Evolutionary conservation across 169 alveolate genomes (phyloP).

Genomic region (Blepharisma undulans): DNA sequence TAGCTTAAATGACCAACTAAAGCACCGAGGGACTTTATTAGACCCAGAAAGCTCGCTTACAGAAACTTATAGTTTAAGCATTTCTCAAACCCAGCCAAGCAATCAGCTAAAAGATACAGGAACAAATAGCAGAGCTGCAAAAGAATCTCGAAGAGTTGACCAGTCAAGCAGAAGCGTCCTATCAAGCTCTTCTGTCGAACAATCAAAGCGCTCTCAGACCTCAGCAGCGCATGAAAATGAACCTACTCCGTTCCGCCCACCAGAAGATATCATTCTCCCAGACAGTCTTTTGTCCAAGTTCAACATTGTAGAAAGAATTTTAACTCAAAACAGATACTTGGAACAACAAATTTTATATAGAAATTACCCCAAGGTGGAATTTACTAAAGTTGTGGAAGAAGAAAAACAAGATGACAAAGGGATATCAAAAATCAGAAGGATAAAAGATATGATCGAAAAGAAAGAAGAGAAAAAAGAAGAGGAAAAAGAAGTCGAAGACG

Average conservation of each 20-base stretch:
- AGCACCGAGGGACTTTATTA: slow-evolving; percentile 29
- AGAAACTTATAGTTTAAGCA: slow-evolving; percentile 23
- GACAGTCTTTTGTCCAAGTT: slow-evolving; percentile 1
- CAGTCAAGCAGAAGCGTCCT: background rate
- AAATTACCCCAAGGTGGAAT: slow-evolving; percentile 83
- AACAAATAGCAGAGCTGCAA: background rate
- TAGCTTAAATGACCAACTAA: slow-evolving; percentile 9
- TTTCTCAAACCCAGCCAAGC: slow-evolving; percentile 11
- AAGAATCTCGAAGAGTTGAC: background rate
- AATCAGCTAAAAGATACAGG: slow-evolving; percentile 10
- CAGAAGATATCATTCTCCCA: slow-evolving; percentile 26
- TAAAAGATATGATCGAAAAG: background rate
- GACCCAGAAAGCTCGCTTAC: slow-evolving; percentile 28
- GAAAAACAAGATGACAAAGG: slow-evolving; percentile 60
- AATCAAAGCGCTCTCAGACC: slow-evolving; percentile 20
- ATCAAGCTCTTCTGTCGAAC: slow-evolving; percentile 28
- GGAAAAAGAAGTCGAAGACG: slow-evolving; percentile 71
- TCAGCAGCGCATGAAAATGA: slow-evolving; percentile 19
- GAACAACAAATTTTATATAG: slow-evolving; percentile 87
- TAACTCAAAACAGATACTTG: slow-evolving; percentile 87
- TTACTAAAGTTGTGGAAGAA: slow-evolving; percentile 56
- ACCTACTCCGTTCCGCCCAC: background rate
- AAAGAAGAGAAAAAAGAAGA: slow-evolving; percentile 62
- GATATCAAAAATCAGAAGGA: slow-evolving; percentile 42
- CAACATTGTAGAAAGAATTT: slow-evolving; percentile 86